phyloP scores from a whole-genome alignment of 208 protist species.

The Leishmania major region DNA sequence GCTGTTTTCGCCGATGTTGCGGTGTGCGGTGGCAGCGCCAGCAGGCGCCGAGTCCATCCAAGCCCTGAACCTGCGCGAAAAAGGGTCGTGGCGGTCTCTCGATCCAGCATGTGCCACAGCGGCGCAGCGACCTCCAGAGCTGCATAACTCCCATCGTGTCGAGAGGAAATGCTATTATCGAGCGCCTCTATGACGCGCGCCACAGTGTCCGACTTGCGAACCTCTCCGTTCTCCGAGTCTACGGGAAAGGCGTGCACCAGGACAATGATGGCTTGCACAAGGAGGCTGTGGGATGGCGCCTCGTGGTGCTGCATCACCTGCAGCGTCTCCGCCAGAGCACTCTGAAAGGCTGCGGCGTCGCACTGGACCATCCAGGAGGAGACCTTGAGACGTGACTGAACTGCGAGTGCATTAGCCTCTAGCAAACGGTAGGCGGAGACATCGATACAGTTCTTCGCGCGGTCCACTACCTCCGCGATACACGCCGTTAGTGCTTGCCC shows the following conservation, averaged over 20 bases:
- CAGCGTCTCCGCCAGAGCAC: slow-evolving; percentile 12
- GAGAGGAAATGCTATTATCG: neutral
- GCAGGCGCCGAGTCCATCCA: slow-evolving; percentile 22
- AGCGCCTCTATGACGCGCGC: slow-evolving; percentile 10
- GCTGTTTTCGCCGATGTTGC: neutral
- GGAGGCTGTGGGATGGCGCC: slow-evolving; percentile 17
- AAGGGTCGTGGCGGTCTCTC: neutral
- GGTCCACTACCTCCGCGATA: slow-evolving; percentile 10
- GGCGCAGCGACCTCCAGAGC: slow-evolving; percentile 2
- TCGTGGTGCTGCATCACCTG: slow-evolving; percentile 31
- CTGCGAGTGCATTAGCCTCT: slow-evolving; percentile 30
- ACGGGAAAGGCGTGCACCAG: slow-evolving; percentile 25
- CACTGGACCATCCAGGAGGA: neutral
- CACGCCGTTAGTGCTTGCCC: neutral
- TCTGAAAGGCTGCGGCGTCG: slow-evolving; percentile 8
- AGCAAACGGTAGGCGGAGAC: slow-evolving; percentile 27
- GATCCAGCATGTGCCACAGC: slow-evolving; percentile 20
- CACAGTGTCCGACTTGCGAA: neutral
- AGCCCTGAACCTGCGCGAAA: slow-evolving; percentile 24
- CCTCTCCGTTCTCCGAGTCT: neutral
- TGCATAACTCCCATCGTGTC: neutral
- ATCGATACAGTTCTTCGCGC: slow-evolving; percentile 24
- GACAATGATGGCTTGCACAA: slow-evolving; percentile 12
- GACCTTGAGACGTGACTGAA: slow-evolving; percentile 3
- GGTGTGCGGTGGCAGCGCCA: neutral